Conservation (phyloP, 352 stramenopile genomes). For the Peronospora belbahrii region DNA sequence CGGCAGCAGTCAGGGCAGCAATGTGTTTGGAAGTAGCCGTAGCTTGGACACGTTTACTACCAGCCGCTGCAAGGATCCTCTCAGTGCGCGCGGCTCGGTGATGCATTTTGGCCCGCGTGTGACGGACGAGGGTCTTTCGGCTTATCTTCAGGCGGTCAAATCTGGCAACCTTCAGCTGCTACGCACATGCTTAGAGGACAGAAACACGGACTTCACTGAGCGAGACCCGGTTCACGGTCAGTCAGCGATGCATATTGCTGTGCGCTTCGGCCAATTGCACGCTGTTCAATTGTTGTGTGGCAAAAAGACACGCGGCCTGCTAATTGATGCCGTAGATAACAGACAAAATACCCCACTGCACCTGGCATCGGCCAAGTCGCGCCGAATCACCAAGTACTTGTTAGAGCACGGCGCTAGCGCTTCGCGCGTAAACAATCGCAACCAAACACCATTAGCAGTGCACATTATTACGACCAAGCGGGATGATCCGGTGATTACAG, state of each 20-base stretch:
- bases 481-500: conserved; percentile 68
- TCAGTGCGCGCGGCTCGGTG: conserved; percentile 36
- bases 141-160: conserved; percentile 58
- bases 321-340: conserved; percentile 67
- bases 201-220: conserved; percentile 50
- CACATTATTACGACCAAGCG: conserved; percentile 71
- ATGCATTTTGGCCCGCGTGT: conserved; percentile 41
- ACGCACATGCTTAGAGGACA: conserved; percentile 45
- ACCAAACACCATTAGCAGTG: conserved; percentile 64
- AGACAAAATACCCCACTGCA: conserved; percentile 75
- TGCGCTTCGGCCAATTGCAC: conserved; percentile 72
- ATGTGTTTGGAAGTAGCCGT: conserved; percentile 20
- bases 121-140: conserved; percentile 48
- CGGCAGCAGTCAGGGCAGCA: conserved; percentile 12
- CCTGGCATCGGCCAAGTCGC: conserved; percentile 70
- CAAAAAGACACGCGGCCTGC: conserved; percentile 42
- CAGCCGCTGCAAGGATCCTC: conserved; percentile 16
- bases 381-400: conserved; percentile 75
- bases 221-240: conserved; percentile 67
- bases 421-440: conserved; percentile 53
- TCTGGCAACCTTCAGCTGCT: conserved; percentile 55
- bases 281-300: conserved; percentile 63
- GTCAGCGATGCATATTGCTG: conserved; percentile 70
- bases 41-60: conserved; percentile 18
- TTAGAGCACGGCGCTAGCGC: conserved; percentile 64